Percentiles rank a stretch among this genome's conserved stretches.
Evolutionary conservation across 306 rosid species (phyloP).

Genomic region (Vigna hirtella): DNA sequence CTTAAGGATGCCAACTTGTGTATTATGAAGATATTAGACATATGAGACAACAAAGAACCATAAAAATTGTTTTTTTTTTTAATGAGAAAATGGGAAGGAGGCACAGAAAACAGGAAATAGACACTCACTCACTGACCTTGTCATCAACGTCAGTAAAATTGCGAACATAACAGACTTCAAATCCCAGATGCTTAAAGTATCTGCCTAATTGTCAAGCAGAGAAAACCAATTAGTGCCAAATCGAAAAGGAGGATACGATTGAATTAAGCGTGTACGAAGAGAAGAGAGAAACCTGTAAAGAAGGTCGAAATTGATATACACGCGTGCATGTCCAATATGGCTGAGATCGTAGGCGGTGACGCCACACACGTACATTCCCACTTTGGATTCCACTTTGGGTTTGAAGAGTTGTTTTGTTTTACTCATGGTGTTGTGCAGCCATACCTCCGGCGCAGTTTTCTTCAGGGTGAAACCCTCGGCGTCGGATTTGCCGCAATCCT

Average conservation of each 20-base stretch:
- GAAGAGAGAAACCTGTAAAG: conserved; percentile 72
- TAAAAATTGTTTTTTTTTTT: too few relatives aligned
- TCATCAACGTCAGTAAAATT: conserved; percentile 99
- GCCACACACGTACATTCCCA: conserved; percentile 96
- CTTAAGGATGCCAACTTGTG: background rate
- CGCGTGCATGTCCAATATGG: conserved; percentile 98
- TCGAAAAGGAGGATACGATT: background rate
- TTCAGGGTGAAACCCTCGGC: background rate
- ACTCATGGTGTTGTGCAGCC: conserved; percentile 87
- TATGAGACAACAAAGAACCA: background rate
- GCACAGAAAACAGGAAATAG: conserved; percentile 27
- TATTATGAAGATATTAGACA: too few relatives aligned
- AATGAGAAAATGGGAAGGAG: background rate
- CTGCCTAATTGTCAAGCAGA: conserved; percentile 74
- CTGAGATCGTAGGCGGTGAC: conserved; percentile 97
- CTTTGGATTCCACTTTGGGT: conserved; percentile 79
- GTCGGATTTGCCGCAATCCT: conserved; percentile 32
- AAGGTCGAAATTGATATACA: conserved; percentile 88
- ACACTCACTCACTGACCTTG: conserved; percentile 78
- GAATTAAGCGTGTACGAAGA: background rate
- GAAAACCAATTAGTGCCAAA: conserved; percentile 45
- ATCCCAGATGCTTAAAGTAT: conserved; percentile 92
- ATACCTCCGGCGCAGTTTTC: conserved; percentile 59
- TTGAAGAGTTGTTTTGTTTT: conserved; percentile 67
- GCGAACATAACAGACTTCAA: conserved; percentile 81